These are phyloP conservation scores for Cyclostephanos tholiformis DNA, from an alignment of 108 stramenopile genomes.

Conservation along the genomic window DNA sequence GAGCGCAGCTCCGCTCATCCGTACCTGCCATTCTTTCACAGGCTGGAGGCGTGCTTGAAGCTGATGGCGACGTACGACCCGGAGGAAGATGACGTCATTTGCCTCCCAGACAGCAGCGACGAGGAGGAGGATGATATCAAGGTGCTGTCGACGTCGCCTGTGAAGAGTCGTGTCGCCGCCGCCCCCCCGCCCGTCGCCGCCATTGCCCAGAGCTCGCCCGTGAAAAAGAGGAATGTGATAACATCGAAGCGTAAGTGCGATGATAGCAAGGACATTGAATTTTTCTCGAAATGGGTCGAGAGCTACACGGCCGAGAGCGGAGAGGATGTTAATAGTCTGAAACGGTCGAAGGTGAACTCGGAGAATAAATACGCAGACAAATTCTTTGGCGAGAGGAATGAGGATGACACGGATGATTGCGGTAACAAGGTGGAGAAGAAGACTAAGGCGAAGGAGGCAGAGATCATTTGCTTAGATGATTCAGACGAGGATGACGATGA, in stretches of 20 bases:
- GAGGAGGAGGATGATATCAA: constrained; percentile 41
- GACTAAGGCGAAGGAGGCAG: constrained; percentile 12
- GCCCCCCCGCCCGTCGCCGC: not conserved
- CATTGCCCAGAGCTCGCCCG: not conserved
- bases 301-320: not conserved
- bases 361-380: not conserved
- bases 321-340: not conserved
- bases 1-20: constrained; percentile 85
- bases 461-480: constrained; percentile 40
- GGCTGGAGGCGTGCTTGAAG: constrained; percentile 77
- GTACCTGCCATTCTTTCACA: constrained; percentile 88
- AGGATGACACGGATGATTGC: not conserved
- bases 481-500: constrained; percentile 43
- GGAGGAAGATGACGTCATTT: constrained; percentile 86
- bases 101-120: constrained; percentile 70
- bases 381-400: not conserved
- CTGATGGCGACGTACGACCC: constrained; percentile 85
- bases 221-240: not conserved
- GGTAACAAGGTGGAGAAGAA: constrained; percentile 12
- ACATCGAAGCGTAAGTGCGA: not conserved
- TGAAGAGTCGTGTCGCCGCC: not conserved
- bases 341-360: constrained; percentile 10
- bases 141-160: constrained; percentile 12
- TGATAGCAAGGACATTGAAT: not conserved
- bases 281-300: not conserved